Evolutionary conservation across 2,329 filamentous ascomycete species (phyloP), one percentile per base, ranked within the genome.

Genomic region (Fusarium nematophilum): DNA sequence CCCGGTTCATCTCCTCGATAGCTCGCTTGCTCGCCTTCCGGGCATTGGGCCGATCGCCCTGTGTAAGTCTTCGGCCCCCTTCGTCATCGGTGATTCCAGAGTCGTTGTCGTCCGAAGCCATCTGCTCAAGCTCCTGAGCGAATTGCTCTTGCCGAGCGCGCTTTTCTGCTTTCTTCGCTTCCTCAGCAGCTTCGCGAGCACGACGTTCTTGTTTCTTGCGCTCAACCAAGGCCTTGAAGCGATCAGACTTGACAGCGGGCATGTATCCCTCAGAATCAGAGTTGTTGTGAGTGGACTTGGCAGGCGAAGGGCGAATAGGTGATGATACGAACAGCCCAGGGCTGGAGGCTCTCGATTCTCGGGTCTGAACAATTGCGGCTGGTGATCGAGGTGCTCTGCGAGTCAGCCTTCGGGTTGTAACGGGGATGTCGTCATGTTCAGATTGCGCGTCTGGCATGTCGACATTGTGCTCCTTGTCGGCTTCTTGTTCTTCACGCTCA

Each of bases 1-100:
- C 95, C 53, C 92, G 86, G 67, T 90, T 90, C 90, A 99, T 97
- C 66, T 98, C 94, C 72, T 97, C 92, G 34, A 97, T 74, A 0
- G 95, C 95, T 76, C 93, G 97, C 78, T 94, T 98, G 79, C 93
- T 94, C 0, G 95, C 93, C 72, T 95, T 96, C 10, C 95, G 86
- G 9, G 86, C 54, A 26, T 57, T 83, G 5, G 92, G 89, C 4
- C 89, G 86, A 21, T 84, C 81, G 31, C 84, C 79, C 70, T 93
- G 90, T 0, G 90, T 91, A 37, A 95, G 78, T 59, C 81, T 86
- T 36, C 80, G 81, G n/a, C 83, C 88, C 33, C 80, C 84, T 21
- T 87, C 86, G 27, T 86, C 87, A 54, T 90, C 87, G 3, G 81
- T 83, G 43, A 86, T 81, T 53, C 83, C 80, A n/a, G 79, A 81